Evolutionary conservation across 805 yeast species (phyloP).

Genomic region (Cephaloascus albidus): DNA sequence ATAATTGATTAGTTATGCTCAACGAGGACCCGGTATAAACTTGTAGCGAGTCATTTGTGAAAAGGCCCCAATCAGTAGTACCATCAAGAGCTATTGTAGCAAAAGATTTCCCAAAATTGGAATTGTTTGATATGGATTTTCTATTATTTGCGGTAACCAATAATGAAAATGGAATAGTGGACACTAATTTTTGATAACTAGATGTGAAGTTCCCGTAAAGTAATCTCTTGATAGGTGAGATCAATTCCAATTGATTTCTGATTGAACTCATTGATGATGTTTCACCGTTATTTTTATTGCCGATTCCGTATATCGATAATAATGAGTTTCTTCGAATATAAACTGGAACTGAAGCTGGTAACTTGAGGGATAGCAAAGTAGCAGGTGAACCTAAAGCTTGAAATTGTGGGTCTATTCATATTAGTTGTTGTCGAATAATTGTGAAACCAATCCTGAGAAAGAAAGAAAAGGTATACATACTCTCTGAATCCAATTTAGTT

Average conservation of each 20-base stretch:
- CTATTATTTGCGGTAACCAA: slow-evolving; percentile 29
- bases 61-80: slow-evolving; percentile 51
- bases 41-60: slow-evolving; percentile 37
- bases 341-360: slow-evolving; percentile 55
- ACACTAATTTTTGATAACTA: slow-evolving; percentile 36
- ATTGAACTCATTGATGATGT: slow-evolving; percentile 7
- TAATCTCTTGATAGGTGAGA: slow-evolving; percentile 30
- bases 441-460: too few relatives aligned
- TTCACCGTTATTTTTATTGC: slow-evolving; percentile 8
- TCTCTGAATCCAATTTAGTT: not conserved
- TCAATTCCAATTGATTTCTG: slow-evolving; percentile 17
- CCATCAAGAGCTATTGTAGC: slow-evolving; percentile 45
- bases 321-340: slow-evolving; percentile 38
- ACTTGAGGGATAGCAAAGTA: slow-evolving; percentile 34
- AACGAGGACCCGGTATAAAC: slow-evolving; percentile 47
- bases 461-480: too few relatives aligned
- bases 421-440: too few relatives aligned
- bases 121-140: slow-evolving; percentile 2
- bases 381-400: slow-evolving; percentile 39
- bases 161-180: slow-evolving; percentile 36
- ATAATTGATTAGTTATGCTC: slow-evolving; percentile 19
- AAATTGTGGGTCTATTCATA: slow-evolving; percentile 18
- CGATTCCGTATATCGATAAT: slow-evolving; percentile 32
- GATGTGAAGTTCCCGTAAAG: slow-evolving; percentile 34
- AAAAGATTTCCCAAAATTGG: slow-evolving; percentile 25